Base-by-base conservation (phyloP, 1,139 yeast species). In the Saccharomyces hybrid region DNA sequence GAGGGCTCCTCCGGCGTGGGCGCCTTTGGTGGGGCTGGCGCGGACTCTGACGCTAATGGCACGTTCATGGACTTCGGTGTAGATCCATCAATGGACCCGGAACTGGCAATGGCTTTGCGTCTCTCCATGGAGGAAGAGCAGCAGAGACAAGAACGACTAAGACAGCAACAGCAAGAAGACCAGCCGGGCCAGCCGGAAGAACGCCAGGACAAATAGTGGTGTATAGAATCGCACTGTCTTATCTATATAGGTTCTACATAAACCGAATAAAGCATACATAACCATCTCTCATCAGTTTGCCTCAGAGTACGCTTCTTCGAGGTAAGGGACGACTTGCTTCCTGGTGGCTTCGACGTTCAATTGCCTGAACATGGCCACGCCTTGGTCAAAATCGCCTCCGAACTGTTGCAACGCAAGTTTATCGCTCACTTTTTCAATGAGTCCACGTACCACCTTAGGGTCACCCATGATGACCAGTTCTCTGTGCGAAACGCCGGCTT, bases 11-110 rank as follows among this genome's bases (percentile, higher is more conserved):
- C 55, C 34, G 54, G 55, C 5, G 3, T 38, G 42, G 48, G 29
- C 3, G 42, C 41, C 8, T 78, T 76, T 48, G 81, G 76, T 51
- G 79, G 75, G 51, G 74, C 75, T 56, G 52, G 52, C 16, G 48
- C 56, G 23, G 55, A 54, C 3, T 23, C 48, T 14, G 50, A 32
- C 3, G 48, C 47, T 19, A 78, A 76, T 46, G 81, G 76, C 51
- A 78, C 75, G 52, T 74, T 75, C 55, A 78, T 77, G 69, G 85
- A 80, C 60, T 79, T 81, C 61, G 84, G 88, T 51, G 80, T 85
- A 44, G 98, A 93, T 71, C 95, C 97, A 29, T 84, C 85, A 61
- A 88, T 88, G 83, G 99, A 93, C 65, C 99, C 99, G 27, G 99
- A 95, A 71, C 81, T 93, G 67, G 99, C 98, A 1, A 79, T 93